Evolutionary conservation across 169 alveolate species (phyloP), one percentile per base, ranked within the genome.

Genomic region (Ichthyophthirius multifiliis): DNA sequence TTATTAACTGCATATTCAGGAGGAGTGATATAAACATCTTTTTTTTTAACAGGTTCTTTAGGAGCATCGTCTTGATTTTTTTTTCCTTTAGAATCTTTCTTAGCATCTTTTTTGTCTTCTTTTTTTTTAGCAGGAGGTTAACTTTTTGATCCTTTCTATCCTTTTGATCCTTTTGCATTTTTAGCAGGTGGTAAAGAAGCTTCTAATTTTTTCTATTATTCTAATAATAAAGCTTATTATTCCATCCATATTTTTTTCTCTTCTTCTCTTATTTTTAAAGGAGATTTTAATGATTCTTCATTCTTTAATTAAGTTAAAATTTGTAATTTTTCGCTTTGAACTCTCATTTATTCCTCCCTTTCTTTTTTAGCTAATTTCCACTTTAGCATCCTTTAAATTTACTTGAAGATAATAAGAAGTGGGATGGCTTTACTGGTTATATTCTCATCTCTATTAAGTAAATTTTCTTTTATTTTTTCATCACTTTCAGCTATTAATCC

Each of bases 361-460:
- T 62, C 80, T 67, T 37, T 35, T 47, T 79, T 67, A 31, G 71
- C 67, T 46, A 62, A 74, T 30, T 67, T 67, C 85, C 85, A 79
- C 43, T 10, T 43, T 39, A 74, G 35, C 75, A 79, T 79, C 5
- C 46, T 43, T 27, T 65, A 44, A 4, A 79, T 67, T 55, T 74
- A 43, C 18, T 67, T 48, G 46, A 62, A 79, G 30, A 75, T 37
- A 30, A 79, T 47, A 27, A 79, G 27, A 32, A 67, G 31, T 4
- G 85, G 85, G 27, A 79, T 67, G 3, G 80, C 48, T 1, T 63
- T 65, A 15, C 37, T 67, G 20, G 64, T 55, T 20, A 64, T 65
- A 47, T 79, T 79, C n/a, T 45, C 77, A 44, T 79, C 85, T 37
- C 71, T 65, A 27, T 79, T 67, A 5, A 79, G 43, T 9, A 79